Base-by-base conservation (phyloP, 306 rosid genomes). In the Lablab purpureus region DNA sequence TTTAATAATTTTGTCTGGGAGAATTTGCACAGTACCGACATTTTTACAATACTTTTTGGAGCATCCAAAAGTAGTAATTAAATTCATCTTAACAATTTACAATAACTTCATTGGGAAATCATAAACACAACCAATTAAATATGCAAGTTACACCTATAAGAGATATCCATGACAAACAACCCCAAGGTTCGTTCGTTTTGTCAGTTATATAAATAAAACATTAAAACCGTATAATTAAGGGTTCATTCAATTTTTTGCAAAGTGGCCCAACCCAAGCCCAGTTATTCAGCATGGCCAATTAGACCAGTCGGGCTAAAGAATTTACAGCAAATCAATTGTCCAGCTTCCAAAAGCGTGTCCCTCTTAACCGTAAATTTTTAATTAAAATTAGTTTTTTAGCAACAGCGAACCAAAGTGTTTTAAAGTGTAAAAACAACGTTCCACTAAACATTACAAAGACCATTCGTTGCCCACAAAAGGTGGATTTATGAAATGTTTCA, bases 401-500 rank as follows among this genome's bases (percentile, higher is more conserved):
- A 36, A 17, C 4, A 3, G 0, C 8, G 30, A 28, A 60, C 5
- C 2, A n/a, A 64, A 36, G 1, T 3, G 0, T 4, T 21, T 41
- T 2, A 8, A 34, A 34, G 36, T 8, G 6, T 7, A 62, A 30
- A 7, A 5, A 9, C 6, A 13, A 15, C 7, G 36, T 19, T 80
- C n/a, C 21, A 2, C 76, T 19, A 40, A 43, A 10, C 17, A 74
- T 41, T 65, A 45, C 45, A 74, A 15, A 30, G 28, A 27, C 32
- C 60, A 36, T 7, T 32, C 28, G 46, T 17, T 12, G 64, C 47
- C 45, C 13, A 13, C 5, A 22, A 43, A 62, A 30, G 46, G 27
- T 43, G 22, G 43, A 81, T 46, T 32, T 43, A 66, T 37, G 32
- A 80, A 6, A 40, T 64, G 19, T 56, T 52, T 28, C 58, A 73